phyloP scores from a whole-genome alignment of 2,329 filamentous ascomycete genomes.

The Orbilia ellipsospora region DNA sequence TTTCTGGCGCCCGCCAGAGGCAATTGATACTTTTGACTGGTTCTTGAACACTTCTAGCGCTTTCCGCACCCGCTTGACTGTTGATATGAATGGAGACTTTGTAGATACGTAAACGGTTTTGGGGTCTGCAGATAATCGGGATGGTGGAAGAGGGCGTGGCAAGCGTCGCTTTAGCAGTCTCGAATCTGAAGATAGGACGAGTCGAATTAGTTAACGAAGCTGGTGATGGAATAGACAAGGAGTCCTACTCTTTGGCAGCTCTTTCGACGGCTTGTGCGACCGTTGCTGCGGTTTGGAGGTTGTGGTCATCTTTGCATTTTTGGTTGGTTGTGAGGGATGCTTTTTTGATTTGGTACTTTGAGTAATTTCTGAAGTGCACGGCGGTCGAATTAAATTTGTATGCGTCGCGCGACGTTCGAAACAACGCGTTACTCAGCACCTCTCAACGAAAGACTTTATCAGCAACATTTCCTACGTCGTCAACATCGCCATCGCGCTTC shows the following conservation, averaged over 20 bases:
- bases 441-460: conserved; percentile 6
- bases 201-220: background rate
- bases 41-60: conserved; percentile 71
- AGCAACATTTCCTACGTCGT: background rate
- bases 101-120: conserved; percentile 73
- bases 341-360: conserved; percentile 6
- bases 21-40: conserved; percentile 65
- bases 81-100: conserved; percentile 74
- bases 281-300: conserved; percentile 9
- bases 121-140: conserved; percentile 38
- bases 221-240: background rate
- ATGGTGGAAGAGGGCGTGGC: conserved; percentile 42
- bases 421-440: conserved; percentile 47
- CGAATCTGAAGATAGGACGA: conserved; percentile 17
- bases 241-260: conserved; percentile 3
- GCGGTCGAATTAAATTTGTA: conserved; percentile 32
- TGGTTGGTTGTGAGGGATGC: conserved; percentile 11
- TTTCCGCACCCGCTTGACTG: conserved; percentile 73
- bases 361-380: background rate
- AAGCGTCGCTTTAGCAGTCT: conserved; percentile 40
- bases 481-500: background rate
- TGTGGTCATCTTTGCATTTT: conserved; percentile 27
- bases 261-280: conserved; percentile 58
- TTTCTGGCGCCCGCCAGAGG: conserved; percentile 43
- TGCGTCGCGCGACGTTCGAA: conserved; percentile 24